These are phyloP conservation scores for Barnettozyma wickerhamii DNA, from an alignment of 805 yeast species.

Conservation along the genomic window DNA sequence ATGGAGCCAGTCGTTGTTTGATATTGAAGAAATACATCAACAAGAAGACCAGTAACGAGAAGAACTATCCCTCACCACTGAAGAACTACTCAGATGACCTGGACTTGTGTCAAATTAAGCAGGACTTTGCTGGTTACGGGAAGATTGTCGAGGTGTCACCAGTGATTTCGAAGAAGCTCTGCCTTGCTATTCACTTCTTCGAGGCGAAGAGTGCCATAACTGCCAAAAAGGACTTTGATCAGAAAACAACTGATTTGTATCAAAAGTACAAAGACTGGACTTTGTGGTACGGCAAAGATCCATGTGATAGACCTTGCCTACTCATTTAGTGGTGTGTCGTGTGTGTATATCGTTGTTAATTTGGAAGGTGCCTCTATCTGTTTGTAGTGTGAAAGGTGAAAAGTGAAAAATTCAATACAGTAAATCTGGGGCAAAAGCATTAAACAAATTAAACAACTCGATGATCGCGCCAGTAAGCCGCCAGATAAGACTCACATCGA, in stretches of 20 bases:
- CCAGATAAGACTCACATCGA: slow-evolving; percentile 2
- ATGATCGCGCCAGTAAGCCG: not conserved
- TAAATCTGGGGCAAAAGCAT: too few species aligned
- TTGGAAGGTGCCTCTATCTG: too few species aligned
- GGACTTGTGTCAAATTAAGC: slow-evolving; percentile 37
- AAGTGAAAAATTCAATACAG: too few species aligned
- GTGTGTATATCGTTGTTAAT: too few species aligned
- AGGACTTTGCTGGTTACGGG: slow-evolving; percentile 56
- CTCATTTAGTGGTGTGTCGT: not conserved
- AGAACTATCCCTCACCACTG: slow-evolving; percentile 39
- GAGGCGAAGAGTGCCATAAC: slow-evolving; percentile 56
- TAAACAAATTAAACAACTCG: too few species aligned
- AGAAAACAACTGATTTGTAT: slow-evolving; percentile 31
- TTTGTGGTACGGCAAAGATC: slow-evolving; percentile 63
- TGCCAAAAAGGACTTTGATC: slow-evolving; percentile 46
- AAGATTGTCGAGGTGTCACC: slow-evolving; percentile 58
- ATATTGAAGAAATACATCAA: slow-evolving; percentile 38
- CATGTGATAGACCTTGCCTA: slow-evolving; percentile 52
- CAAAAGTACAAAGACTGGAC: slow-evolving; percentile 55
- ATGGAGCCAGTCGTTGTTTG: slow-evolving; percentile 54
- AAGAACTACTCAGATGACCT: slow-evolving; percentile 39
- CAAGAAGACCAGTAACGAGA: slow-evolving; percentile 16
- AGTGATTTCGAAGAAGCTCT: slow-evolving; percentile 58
- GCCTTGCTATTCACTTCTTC: slow-evolving; percentile 56
- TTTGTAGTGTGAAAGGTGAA: too few species aligned